Conservation (phyloP, 2,329 filamentous ascomycete species). For the Cladosporium phlei region DNA sequence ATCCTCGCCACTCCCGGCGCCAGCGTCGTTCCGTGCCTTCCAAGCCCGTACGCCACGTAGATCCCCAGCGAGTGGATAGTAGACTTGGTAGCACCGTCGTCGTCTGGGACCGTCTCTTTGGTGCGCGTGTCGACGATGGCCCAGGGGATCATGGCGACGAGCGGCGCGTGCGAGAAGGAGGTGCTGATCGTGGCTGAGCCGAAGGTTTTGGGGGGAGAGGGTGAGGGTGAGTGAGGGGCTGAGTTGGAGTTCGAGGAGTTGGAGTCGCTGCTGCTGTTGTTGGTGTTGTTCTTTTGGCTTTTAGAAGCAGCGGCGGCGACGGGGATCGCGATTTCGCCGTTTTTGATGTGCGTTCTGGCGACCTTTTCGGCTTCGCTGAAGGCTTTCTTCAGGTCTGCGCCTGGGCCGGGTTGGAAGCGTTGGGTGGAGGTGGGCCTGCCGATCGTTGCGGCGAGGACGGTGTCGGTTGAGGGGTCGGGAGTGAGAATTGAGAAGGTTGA, state of each 20-base stretch:
- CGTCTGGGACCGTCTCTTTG: neutral
- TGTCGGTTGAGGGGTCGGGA: neutral
- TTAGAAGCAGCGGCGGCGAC: too few relatives aligned
- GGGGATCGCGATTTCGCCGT: too few relatives aligned
- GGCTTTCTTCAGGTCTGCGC: neutral
- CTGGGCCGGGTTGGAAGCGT: too few relatives aligned
- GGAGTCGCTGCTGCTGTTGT: neutral
- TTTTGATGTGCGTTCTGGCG: neutral
- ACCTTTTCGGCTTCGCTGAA: neutral
- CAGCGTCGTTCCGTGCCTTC: conserved; percentile 20
- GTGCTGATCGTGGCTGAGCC: conserved; percentile 13
- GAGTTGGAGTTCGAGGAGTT: neutral
- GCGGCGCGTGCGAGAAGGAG: conserved; percentile 10
- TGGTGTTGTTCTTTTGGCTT: neutral
- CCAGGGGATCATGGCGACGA: conserved; percentile 19
- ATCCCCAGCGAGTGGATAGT: too few relatives aligned
- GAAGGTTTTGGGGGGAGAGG: too few relatives aligned
- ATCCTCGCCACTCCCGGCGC: conserved; percentile 20
- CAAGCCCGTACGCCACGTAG: conserved; percentile 21
- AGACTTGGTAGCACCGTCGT: too few relatives aligned
- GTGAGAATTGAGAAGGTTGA: neutral
- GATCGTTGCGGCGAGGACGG: too few relatives aligned
- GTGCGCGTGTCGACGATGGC: neutral
- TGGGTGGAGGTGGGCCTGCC: too few relatives aligned
- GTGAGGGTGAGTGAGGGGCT: too few relatives aligned